Evolutionary conservation across 768 basidiomycete genomes (phyloP).

Genomic region (Calocybe gangraenosa): DNA sequence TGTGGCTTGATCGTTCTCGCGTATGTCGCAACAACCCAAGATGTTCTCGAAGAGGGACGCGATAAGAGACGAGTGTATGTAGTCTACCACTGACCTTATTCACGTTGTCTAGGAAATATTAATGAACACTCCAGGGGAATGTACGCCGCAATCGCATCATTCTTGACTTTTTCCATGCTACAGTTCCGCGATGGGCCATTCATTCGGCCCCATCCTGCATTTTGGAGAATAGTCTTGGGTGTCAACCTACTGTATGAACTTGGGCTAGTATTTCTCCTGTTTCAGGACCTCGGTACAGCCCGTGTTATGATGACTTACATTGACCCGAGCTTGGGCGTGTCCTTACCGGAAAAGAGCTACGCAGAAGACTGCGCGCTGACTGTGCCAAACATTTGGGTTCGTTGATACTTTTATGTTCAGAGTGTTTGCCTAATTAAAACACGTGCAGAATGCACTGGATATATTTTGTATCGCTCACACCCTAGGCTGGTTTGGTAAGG

Average conservation of each 20-base stretch:
- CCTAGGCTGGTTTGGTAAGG: slow-evolving; percentile 89
- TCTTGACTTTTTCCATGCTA: slow-evolving; percentile 79
- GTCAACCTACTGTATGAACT: slow-evolving; percentile 83
- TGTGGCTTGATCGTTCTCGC: slow-evolving; percentile 64
- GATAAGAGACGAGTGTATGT: slow-evolving; percentile 80
- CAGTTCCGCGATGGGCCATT: slow-evolving; percentile 91
- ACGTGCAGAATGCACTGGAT: slow-evolving; percentile 66
- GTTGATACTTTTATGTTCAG: slow-evolving; percentile 11
- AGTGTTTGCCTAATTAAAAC: slow-evolving; percentile 3
- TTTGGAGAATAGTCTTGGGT: slow-evolving; percentile 78
- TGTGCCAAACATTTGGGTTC: slow-evolving; percentile 61
- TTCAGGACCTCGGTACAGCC: slow-evolving; percentile 79
- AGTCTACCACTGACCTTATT: slow-evolving; percentile 5
- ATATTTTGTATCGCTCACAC: slow-evolving; percentile 86
- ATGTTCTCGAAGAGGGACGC: slow-evolving; percentile 78
- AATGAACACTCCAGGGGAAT: slow-evolving; percentile 48
- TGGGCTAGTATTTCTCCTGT: slow-evolving; percentile 77
- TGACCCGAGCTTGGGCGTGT: slow-evolving; percentile 66
- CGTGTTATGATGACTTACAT: slow-evolving; percentile 74
- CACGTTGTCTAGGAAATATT: slow-evolving; percentile 5
- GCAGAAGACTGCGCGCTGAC: slow-evolving; percentile 77
- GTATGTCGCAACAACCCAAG: slow-evolving; percentile 79
- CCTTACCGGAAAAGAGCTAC: slow-evolving; percentile 82
- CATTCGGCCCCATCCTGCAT: slow-evolving; percentile 82
- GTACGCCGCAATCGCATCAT: slow-evolving; percentile 70